These are phyloP conservation scores for Tolypocladium nubicola DNA, from an alignment of 2,329 filamentous ascomycete species.

Conservation along the genomic window DNA sequence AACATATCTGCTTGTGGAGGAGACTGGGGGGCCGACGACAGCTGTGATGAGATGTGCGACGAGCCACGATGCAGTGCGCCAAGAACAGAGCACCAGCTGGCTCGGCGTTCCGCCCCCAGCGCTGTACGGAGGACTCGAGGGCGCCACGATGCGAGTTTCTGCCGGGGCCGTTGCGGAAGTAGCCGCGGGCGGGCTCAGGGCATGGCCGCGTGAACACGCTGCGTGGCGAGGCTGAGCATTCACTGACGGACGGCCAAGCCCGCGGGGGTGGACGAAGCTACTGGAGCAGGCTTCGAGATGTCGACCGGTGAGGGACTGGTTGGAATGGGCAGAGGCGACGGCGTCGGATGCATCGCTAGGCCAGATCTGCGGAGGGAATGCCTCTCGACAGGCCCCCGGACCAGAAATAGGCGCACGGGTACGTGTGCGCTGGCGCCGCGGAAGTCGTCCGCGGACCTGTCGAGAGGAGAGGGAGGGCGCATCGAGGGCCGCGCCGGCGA, in stretches of 20 bases:
- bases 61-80: not conserved
- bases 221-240: not conserved
- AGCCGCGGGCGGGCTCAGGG: not conserved
- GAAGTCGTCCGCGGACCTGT: not conserved
- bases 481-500: not conserved
- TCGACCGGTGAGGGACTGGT: not conserved
- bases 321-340: not conserved
- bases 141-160: not conserved
- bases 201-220: not conserved
- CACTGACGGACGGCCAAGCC: not conserved
- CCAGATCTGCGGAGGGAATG: not conserved
- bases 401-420: not conserved
- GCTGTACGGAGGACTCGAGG: not conserved
- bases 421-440: not conserved
- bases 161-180: not conserved
- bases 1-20: no score
- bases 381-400: not conserved
- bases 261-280: not conserved
- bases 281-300: not conserved
- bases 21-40: not conserved
- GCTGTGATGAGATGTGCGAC: not conserved
- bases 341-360: not conserved
- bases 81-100: not conserved
- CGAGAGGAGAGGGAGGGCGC: not conserved
- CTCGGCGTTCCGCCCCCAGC: not conserved